A percentile compares a stretch with the other conserved stretches of the same genome.
phyloP scores from a whole-genome alignment of 495 filamentous ascomycete species.

The Elasticomyces elasticus region DNA sequence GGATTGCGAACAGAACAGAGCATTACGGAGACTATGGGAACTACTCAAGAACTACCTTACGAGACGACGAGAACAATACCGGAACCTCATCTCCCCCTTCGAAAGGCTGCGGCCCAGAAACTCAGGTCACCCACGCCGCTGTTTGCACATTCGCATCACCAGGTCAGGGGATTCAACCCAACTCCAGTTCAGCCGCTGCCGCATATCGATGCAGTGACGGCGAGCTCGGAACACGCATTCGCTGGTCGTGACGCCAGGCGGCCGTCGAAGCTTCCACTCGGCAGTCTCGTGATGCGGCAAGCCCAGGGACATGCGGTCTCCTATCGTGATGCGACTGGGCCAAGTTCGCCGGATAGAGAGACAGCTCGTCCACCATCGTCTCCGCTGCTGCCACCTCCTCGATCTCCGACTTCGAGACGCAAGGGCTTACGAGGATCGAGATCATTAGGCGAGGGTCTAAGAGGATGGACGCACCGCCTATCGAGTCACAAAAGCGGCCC shows the following conservation, averaged over 20 bases:
- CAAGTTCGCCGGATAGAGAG: not conserved
- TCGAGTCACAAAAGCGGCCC: constrained; percentile 6
- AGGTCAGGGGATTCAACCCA: constrained; percentile 21
- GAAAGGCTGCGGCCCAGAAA: constrained; percentile 12
- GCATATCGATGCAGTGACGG: constrained; percentile 13
- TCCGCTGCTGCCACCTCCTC: constrained; percentile 12
- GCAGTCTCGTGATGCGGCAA: constrained; percentile 6
- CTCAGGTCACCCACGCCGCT: constrained; percentile 11
- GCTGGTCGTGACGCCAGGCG: constrained; percentile 12
- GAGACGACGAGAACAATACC: constrained; percentile 6
- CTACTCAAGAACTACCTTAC: not conserved
- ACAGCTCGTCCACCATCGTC: constrained; percentile 7
- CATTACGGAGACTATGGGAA: constrained; percentile 7
- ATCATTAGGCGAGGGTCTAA: constrained; percentile 13
- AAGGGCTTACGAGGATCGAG: constrained; percentile 13
- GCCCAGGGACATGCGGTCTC: not conserved
- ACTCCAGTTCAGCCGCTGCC: constrained; percentile 12
- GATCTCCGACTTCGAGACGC: not conserved
- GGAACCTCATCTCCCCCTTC: constrained; percentile 17
- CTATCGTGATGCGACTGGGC: not conserved
- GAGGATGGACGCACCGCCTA: constrained; percentile 13
- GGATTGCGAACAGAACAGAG: not conserved
- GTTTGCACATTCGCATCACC: constrained; percentile 12
- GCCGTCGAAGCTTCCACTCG: constrained; percentile 17
- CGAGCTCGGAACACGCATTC: constrained; percentile 23